Conservation (phyloP, 2,329 filamentous ascomycete species). For the Sporothrix phasma region DNA sequence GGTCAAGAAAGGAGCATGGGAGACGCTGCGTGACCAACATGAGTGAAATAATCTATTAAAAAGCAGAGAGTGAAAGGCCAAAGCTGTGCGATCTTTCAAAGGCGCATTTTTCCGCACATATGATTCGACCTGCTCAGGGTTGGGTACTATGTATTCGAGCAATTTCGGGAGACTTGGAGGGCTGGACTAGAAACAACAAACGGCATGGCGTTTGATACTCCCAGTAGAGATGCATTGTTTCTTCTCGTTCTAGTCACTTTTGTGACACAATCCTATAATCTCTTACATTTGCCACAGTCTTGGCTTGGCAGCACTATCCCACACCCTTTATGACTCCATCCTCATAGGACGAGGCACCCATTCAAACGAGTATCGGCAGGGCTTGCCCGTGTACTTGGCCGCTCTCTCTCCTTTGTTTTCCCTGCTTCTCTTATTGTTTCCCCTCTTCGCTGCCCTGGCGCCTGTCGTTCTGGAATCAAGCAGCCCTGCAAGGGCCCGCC, state of each 20-base stretch:
- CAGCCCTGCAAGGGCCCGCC: slow-evolving; percentile 6
- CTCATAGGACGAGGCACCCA: not conserved
- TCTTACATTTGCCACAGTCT: no score
- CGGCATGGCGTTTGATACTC: no score
- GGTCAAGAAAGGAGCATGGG: not conserved
- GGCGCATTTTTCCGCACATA: not conserved
- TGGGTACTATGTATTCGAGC: no score
- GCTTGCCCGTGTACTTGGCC: not conserved
- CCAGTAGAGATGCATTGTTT: no score
- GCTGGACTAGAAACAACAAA: no score
- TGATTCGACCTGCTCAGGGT: no score
- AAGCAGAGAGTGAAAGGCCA: not conserved
- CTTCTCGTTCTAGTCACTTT: no score
- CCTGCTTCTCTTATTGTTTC: not conserved
- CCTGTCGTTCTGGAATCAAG: not conserved
- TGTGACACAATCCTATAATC: no score
- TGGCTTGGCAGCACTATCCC: not conserved
- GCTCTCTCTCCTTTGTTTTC: not conserved
- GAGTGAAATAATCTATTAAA: not conserved
- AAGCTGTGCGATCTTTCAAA: not conserved
- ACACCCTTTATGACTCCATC: not conserved
- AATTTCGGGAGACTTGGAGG: no score
- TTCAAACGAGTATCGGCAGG: slow-evolving; percentile 4
- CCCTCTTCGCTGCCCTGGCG: not conserved
- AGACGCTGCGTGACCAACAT: not conserved